Base-by-base conservation (phyloP, 768 basidiomycete species). In the Rhodosporidiobolus odoratus region DNA sequence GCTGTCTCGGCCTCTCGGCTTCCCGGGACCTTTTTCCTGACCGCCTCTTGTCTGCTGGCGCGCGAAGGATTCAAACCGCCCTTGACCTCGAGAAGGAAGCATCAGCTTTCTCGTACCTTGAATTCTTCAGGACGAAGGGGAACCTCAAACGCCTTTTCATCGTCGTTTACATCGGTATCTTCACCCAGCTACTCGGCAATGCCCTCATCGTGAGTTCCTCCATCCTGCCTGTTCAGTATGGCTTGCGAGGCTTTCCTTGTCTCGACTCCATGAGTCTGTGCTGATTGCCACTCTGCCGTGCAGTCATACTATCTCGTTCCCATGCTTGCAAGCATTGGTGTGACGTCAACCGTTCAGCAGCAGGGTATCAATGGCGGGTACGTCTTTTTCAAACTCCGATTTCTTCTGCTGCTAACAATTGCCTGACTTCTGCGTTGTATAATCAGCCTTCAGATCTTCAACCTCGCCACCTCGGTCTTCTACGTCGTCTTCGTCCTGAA, bases 401-500 rank as follows among this genome's bases (percentile, higher is more conserved):
- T 37, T n/a, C 37, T 4, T 35, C 56, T 15, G 34, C 34, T 30
- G n/a, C 0, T 10, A 23, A 15, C 1, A 1, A 19, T 23, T 5
- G 0, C 54, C 9, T 35, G 12, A 4, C 12, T 17, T 23, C 23
- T 17, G 15, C 19, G 37, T 38, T 1, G 25, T 15, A 16, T n/a
- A 5, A 25, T 4, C 38, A 58, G 57, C 21, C 75, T 77, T 25
- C 67, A 72, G 27, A 62, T 69, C 67, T 60, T 78, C 74, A 57
- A 69, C 58, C 58, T 69, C 25, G 0, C 34, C 41, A 12, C 59
- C 30, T 58, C 62, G 12, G 50, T 64, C 50, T 13, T 58, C n/a
- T 62, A 40, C 25, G 62, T 75, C n/a, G 16, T 79, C 67, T 74
- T 64, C 34, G 58, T 77, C 66, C 79, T 79, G 59, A 67, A 71